Conservation (phyloP, 148 eudicot species). For the Oxyria digyna region DNA sequence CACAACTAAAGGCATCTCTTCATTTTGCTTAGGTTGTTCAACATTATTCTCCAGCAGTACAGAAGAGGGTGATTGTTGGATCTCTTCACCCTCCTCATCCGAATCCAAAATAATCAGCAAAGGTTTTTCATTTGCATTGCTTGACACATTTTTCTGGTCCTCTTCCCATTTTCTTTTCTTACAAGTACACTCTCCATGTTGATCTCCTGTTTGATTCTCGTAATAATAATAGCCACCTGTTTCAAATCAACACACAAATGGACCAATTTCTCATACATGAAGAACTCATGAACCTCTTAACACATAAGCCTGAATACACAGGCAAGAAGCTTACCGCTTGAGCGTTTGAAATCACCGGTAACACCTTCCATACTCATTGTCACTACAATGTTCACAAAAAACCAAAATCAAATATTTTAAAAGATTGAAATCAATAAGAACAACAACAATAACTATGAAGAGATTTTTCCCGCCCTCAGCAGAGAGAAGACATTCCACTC, state of each 20-base stretch:
- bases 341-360: neutral
- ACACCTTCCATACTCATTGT: neutral
- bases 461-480: neutral
- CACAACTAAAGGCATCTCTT: neutral
- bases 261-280: no score
- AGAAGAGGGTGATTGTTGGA: neutral
- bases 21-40: neutral
- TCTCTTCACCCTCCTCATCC: neutral
- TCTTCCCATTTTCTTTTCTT: neutral
- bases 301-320: neutral
- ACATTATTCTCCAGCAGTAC: neutral
- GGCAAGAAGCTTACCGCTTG: neutral
- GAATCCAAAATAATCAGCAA: neutral
- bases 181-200: neutral
- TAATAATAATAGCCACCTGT: neutral
- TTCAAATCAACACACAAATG: neutral
- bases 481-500: neutral
- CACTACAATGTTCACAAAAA: neutral
- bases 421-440: neutral
- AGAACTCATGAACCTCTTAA: neutral
- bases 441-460: neutral
- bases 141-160: neutral
- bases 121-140: neutral
- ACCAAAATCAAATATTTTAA: neutral
- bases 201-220: neutral